Evolutionary conservation across 176 grass and related monocot genomes (phyloP).

Genomic region (Bromus sterilis): DNA sequence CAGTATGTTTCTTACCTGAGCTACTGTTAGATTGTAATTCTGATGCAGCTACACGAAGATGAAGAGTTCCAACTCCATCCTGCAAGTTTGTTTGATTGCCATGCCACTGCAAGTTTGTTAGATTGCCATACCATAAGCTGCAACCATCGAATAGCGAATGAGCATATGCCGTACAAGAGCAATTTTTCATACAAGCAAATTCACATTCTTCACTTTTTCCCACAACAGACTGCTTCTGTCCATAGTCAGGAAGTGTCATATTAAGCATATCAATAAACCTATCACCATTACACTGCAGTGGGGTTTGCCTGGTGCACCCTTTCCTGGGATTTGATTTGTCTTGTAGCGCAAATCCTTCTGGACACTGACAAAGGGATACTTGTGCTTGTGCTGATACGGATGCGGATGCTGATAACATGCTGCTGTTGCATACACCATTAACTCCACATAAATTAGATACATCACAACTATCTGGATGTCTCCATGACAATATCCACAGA

Average conservation of each 20-base stretch:
- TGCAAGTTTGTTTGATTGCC: constrained; percentile 27
- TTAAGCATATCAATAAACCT: constrained; percentile 21
- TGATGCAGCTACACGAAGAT: constrained; percentile 40
- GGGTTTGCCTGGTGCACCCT: background rate
- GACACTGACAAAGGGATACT: background rate
- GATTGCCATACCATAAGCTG: constrained; percentile 20
- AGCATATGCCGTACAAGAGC: constrained; percentile 42
- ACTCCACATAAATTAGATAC: constrained; percentile 32
- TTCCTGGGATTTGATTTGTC: background rate
- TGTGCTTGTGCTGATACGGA: background rate
- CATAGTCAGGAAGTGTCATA: background rate
- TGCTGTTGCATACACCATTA: constrained; percentile 31
- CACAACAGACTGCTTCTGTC: background rate
- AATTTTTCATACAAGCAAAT: background rate
- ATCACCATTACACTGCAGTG: constrained; percentile 31
- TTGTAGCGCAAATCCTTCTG: constrained; percentile 2
- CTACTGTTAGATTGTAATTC: background rate
- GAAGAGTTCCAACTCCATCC: background rate
- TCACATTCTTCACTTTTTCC: background rate
- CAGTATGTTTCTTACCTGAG: constrained; percentile 19
- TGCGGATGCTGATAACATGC: background rate
- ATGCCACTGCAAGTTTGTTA: constrained; percentile 24
- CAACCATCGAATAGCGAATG: constrained; percentile 2
- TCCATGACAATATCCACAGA: constrained; percentile 15
- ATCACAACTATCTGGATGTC: background rate